Evolutionary conservation across 208 protist species (phyloP), one percentile per base, ranked within the genome.

Genomic region (Leishmania guyanensis): DNA sequence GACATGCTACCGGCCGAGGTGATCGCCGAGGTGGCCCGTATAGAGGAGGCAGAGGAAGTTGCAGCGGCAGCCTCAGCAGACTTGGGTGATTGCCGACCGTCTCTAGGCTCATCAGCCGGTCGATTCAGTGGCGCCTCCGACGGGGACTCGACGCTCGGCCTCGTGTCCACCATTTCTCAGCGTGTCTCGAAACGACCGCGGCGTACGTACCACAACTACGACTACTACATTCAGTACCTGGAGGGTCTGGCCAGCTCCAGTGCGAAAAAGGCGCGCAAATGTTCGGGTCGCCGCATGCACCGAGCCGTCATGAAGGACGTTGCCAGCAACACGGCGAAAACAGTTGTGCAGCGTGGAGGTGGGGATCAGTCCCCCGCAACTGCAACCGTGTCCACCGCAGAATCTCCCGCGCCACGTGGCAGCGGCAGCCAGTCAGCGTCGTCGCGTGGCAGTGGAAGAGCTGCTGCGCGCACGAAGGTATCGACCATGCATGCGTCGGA

Each of bases 1-100:
- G 86, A 88, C 12, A 90, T 92, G 84, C 78, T 92, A 43, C 89
- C 89, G 0, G 72, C 65, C 5, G 84, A 90, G n/a, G 81, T 86
- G 3, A 77, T 68, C 5, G 82, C 79, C 17, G 86, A 90, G 73
- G 83, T 90, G 51, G 17, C 43, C 22, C 78, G 75, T 29, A 84
- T 82, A 43, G 62, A 79, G 16, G 48, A 71, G 56, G 48, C 22
- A 46, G 53, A 72, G 56, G 51, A 58, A 51, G 70, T 60, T 29
- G 43, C 75, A 3, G 73, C 75, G 17, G 79, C 74, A 3, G 39
- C 29, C 1, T 53, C 75, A 48, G 78, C 79, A 9, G 66, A 72
- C 6, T 68, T 46, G 14, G 65, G 81, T 14, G 71, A 80, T 17
- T 58, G 64, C 3, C 76, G 75, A 26, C 69, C 51, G 2, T 75